A percentile compares a stretch with the other conserved stretches of the same genome.
These are phyloP conservation scores for Fusarium sp. DNA, from an alignment of 2,329 filamentous ascomycete genomes.

Conservation along the genomic window DNA sequence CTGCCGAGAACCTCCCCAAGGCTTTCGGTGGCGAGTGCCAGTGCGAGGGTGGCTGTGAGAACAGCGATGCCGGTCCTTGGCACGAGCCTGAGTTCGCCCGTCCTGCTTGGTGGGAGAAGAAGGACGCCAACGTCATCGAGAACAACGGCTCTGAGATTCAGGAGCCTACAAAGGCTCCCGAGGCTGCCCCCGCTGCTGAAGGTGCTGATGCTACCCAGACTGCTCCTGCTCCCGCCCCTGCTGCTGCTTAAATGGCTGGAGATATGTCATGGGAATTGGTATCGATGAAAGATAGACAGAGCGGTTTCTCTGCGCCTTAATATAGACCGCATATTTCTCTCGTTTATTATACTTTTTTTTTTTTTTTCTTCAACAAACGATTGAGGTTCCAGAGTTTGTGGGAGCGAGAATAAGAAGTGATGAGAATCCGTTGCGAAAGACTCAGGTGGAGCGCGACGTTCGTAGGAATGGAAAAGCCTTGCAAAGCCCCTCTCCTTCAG, in stretches of 20 bases:
- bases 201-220: conserved; percentile 51
- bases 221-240: conserved; percentile 45
- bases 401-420: conserved; percentile 20
- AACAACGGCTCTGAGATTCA: conserved; percentile 55
- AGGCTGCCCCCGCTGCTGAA: conserved; percentile 48
- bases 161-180: conserved; percentile 48
- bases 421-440: conserved; percentile 25
- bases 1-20: conserved; percentile 88
- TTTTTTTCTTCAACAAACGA: conserved; percentile 5
- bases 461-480: conserved; percentile 16
- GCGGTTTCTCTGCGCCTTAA: conserved; percentile 31
- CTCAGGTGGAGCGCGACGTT: conserved; percentile 29
- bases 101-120: conserved; percentile 71
- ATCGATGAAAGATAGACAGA: conserved; percentile 32
- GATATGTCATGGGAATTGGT: conserved; percentile 6
- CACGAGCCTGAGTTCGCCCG: conserved; percentile 74
- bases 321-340: conserved; percentile 41
- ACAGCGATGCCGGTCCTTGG: conserved; percentile 95
- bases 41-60: conserved; percentile 82
- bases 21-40: conserved; percentile 85
- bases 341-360: conserved; percentile 33
- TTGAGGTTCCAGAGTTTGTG: conserved; percentile 19
- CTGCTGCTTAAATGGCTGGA: conserved; percentile 47
- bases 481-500: not conserved
- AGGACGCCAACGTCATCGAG: conserved; percentile 53